Conservation (phyloP, 2,329 filamentous ascomycete species). For the Dactylella cylindrospora region DNA sequence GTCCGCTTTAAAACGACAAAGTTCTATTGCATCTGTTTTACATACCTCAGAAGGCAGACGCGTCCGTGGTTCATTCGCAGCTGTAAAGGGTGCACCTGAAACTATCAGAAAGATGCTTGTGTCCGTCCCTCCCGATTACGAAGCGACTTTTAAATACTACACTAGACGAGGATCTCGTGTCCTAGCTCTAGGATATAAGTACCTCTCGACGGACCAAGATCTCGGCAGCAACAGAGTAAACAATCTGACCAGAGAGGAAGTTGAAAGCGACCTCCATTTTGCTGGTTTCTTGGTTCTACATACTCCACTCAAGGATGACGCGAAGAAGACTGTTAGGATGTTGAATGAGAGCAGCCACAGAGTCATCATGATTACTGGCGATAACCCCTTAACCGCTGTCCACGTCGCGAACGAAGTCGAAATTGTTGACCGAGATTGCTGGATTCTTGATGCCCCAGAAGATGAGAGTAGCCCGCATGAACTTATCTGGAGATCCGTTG, state of each 20-base stretch:
- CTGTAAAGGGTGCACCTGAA: slow-evolving; percentile 95
- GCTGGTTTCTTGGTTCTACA: slow-evolving; percentile 95
- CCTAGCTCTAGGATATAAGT: slow-evolving; percentile 89
- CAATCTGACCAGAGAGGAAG: slow-evolving; percentile 87
- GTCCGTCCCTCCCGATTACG: slow-evolving; percentile 79
- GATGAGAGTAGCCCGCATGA: slow-evolving; percentile 75
- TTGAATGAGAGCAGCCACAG: slow-evolving; percentile 98
- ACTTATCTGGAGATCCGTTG: slow-evolving; percentile 90
- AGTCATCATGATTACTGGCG: slow-evolving; percentile 98
- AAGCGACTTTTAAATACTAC: slow-evolving; percentile 98
- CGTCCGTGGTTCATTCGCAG: slow-evolving; percentile 82
- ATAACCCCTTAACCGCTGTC: slow-evolving; percentile 93
- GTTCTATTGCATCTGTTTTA: slow-evolving; percentile 81
- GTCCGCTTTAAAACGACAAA: slow-evolving; percentile 91
- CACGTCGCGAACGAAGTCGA: slow-evolving; percentile 95
- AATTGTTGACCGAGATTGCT: slow-evolving; percentile 91
- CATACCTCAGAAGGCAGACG: slow-evolving; percentile 74
- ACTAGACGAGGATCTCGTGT: slow-evolving; percentile 94
- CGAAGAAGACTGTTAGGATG: slow-evolving; percentile 90
- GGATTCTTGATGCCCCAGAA: slow-evolving; percentile 94
- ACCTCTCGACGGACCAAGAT: slow-evolving; percentile 77
- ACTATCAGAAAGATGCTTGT: slow-evolving; percentile 93
- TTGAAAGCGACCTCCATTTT: slow-evolving; percentile 81
- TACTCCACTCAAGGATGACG: slow-evolving; percentile 94
- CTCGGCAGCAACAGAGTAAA: slow-evolving; percentile 84